Conservation (phyloP, 768 basidiomycete species). For the Crepidotus variabilis region DNA sequence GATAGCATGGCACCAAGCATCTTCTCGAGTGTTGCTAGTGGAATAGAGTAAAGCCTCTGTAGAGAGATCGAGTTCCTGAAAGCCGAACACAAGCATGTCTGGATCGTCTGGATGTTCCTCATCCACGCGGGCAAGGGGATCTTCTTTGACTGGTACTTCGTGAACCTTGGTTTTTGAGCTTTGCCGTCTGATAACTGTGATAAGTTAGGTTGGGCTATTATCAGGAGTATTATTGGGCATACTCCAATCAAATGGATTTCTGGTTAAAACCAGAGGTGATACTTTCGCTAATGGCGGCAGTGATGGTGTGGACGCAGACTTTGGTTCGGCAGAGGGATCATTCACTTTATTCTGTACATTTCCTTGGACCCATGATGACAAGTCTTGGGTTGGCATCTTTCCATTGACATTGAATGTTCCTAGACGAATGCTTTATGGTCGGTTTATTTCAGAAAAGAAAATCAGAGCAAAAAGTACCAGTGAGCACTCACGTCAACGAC, state of each 20-base stretch:
- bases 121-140: conserved; percentile 17
- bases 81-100: conserved; percentile 71
- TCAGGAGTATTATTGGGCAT: conserved; percentile 1
- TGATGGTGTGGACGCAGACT: conserved; percentile 6
- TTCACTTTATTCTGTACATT: conserved; percentile 1
- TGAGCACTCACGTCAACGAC: conserved; percentile 24
- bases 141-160: conserved; percentile 1
- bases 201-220: neutral
- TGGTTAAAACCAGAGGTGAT: conserved; percentile 24
- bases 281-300: conserved; percentile 31
- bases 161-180: conserved; percentile 1
- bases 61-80: conserved; percentile 80
- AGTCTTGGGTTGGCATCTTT: conserved; percentile 66
- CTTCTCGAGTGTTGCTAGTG: conserved; percentile 57
- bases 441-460: neutral
- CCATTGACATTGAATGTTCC: conserved; percentile 89
- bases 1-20: conserved; percentile 66
- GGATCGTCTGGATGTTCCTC: conserved; percentile 37
- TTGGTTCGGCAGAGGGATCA: neutral
- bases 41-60: conserved; percentile 76
- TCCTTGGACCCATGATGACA: conserved; percentile 60
- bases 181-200: neutral
- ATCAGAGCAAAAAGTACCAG: neutral
- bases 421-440: conserved; percentile 48
- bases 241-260: conserved; percentile 24